Evolutionary conservation across 768 basidiomycete genomes (phyloP), one percentile per base, ranked within the genome.

Genomic region (Saitozyma podzolica): DNA sequence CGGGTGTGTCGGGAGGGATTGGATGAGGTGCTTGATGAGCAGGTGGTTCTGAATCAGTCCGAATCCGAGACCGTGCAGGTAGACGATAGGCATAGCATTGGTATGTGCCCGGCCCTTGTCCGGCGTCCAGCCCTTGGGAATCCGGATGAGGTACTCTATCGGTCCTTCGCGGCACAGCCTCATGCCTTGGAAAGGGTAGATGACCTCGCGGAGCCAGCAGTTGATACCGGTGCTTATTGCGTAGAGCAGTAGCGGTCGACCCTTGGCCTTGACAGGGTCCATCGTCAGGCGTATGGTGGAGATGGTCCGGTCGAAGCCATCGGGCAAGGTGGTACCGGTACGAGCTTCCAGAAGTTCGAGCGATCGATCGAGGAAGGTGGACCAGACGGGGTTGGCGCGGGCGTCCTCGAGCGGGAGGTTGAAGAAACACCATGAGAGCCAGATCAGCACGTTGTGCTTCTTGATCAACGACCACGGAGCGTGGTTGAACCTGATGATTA

Each of bases 41-140:
- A 93, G 82, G 65, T 87, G 81, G 10, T 80, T 78, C 57, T 93
- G 80, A 63, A 89, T 80, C 1, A 91, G 78, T 3, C 92, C 92
- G 54, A 94, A 83, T 9, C 93, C 93, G 1, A 98, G 85, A 3
- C 94, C 94, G 72, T 96, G 92, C 43, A 92, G 77, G 74, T 93
- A 91, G 14, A 96, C 84, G 43, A 94, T 79, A 0, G 93, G 93
- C 48, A 75, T 65, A n/a, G 66, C 64, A 42, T 75, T 73, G 9
- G 72, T 56, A 8, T 68, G 55, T 5, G 85, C 84, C 40, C 83
- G 83, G 29, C 85, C 87, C 47, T 75, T 82, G 16, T 77, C 75
- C 3, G 85, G 78, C 50, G 86, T 82, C 90, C 91, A 92, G 13
- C 81, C 77, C 8, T 80, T 70, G 2, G 93, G 92, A 42, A 87